phyloP scores from a whole-genome alignment of 371 early-diverging fungal species.

The Apophysomyces trapeziformis region DNA sequence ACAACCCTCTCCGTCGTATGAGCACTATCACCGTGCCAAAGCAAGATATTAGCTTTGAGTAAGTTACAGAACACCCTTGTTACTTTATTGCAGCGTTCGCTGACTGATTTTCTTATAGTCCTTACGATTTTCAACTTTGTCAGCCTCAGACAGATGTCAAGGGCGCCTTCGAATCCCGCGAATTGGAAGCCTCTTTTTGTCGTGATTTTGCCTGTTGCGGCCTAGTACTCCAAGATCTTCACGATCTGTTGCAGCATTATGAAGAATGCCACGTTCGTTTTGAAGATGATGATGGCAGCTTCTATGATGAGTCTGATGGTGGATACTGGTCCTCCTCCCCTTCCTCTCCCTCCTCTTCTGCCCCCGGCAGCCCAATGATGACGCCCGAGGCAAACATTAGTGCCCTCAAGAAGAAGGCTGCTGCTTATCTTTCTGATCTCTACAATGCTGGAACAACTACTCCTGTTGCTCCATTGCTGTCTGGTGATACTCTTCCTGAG shows the following conservation, averaged over 20 bases:
- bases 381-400: slow-evolving; percentile 21
- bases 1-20: slow-evolving; percentile 36
- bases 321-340: slow-evolving; percentile 39
- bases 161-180: slow-evolving; percentile 59
- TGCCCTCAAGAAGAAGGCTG: slow-evolving; percentile 41
- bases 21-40: slow-evolving; percentile 41
- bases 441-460: slow-evolving; percentile 33
- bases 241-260: slow-evolving; percentile 94
- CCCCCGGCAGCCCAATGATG: slow-evolving; percentile 37
- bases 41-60: slow-evolving; percentile 46
- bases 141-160: slow-evolving; percentile 47
- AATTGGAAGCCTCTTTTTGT: slow-evolving; percentile 88
- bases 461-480: slow-evolving; percentile 10
- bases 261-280: slow-evolving; percentile 92
- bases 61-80: slow-evolving; percentile 16
- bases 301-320: slow-evolving; percentile 41
- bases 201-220: slow-evolving; percentile 96
- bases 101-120: slow-evolving; percentile 24
- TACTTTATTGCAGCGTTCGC: slow-evolving; percentile 11
- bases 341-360: slow-evolving; percentile 31
- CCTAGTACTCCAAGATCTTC: slow-evolving; percentile 79
- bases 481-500: slow-evolving; percentile 18
- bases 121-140: slow-evolving; percentile 50
- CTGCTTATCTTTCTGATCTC: slow-evolving; percentile 51
- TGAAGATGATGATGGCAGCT: slow-evolving; percentile 71